phyloP scores from a whole-genome alignment of 345 rosid species.

The Garcia nutans region DNA sequence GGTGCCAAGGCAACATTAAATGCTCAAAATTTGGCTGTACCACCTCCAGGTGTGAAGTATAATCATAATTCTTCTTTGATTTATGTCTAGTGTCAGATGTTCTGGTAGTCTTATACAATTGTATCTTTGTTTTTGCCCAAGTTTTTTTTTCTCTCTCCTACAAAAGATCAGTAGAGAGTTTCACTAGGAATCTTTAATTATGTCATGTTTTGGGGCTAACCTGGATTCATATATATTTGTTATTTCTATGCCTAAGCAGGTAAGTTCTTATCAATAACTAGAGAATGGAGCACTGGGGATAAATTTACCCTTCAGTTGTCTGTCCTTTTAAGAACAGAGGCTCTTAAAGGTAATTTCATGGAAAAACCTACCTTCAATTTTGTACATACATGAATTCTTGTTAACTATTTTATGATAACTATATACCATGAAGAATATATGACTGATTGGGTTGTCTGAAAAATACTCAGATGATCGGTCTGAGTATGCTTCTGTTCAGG shows the following conservation, averaged over 20 bases:
- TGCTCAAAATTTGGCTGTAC: conserved; percentile 43
- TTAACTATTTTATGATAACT: background rate
- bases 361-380: background rate
- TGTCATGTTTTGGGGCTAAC: background rate
- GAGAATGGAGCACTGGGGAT: conserved; percentile 58
- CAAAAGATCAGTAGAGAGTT: background rate
- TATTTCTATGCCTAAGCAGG: conserved; percentile 40
- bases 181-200: background rate
- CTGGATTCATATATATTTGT: background rate
- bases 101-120: background rate
- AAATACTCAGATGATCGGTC: conserved; percentile 65
- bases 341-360: conserved; percentile 58
- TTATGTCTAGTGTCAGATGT: background rate
- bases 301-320: conserved; percentile 62
- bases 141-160: background rate
- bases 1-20: conserved; percentile 66
- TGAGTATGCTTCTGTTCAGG: conserved; percentile 63
- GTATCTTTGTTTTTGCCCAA: background rate
- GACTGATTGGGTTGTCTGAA: background rate
- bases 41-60: conserved; percentile 57
- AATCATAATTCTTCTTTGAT: conserved; percentile 3
- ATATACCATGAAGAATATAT: background rate
- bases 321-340: conserved; percentile 54
- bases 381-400: background rate
- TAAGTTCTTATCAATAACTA: conserved; percentile 47